Base-by-base conservation (phyloP, 495 filamentous ascomycete species). In the Podospora didyma region DNA sequence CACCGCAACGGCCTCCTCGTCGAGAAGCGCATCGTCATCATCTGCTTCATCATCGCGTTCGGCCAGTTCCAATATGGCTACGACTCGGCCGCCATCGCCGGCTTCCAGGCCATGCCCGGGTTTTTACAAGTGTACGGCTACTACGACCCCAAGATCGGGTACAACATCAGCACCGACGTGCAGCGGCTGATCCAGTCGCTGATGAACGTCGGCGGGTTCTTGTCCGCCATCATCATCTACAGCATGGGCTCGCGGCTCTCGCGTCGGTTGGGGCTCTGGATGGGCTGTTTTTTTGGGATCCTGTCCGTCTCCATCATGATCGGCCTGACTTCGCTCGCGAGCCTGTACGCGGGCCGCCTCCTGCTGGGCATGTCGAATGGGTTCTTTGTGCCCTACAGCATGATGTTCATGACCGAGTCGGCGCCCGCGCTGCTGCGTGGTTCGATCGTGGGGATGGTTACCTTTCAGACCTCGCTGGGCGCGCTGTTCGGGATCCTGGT, bases 401-500 rank as follows among this genome's bases (percentile, higher is more conserved):
- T 76, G 28, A 63, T 73, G 16, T 80, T 77, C 63, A 73, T 77
- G 51, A 69, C 68, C 54, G 72, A 71, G 55, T 62, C 56, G 28
- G 59, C 62, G 41, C 75, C 76, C 3, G 71, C 75, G 11, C 53
- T 70, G 44, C 66, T 73, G 35, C 63, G 75, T 1, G 77, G 75
- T 3, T 59, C 78, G 7, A 67, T 67, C 58, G 70, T 85, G 17
- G 77, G 79, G 19, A 71, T 76, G 51, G 79, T 79, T 53, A 73
- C 74, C 53, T 77, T 75, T 52, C 77, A 75, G 68, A 75, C 71
- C 2, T 75, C 71, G 9, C 71, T 83, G 16, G 81, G 82, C 16
- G 77, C 77, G 17, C 70, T 83, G 31, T 70, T 83, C 56, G 81
- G 81, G 11, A 76, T 79, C 7, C 69, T 82, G 3, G 68, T 82